Evolutionary conservation across 345 rosid genomes (phyloP).

Genomic region (Eutrema heterophyllum): DNA sequence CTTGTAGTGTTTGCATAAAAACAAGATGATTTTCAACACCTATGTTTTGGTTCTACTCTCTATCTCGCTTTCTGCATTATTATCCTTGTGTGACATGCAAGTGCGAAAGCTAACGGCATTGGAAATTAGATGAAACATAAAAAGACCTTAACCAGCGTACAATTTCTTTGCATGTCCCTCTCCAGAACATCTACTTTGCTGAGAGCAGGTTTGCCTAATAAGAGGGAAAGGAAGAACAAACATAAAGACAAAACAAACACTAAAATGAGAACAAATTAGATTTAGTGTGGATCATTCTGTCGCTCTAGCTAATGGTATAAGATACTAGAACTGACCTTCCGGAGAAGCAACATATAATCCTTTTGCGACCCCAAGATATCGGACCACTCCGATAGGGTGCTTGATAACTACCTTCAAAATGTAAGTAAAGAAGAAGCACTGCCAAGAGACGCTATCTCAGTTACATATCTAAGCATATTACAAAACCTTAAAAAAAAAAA

Average conservation of each 20-base stretch:
- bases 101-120: not conserved
- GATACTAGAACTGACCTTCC: slow-evolving; percentile 44
- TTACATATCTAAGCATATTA: not conserved
- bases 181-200: slow-evolving; percentile 74
- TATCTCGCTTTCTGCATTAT: not conserved
- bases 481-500: not conserved
- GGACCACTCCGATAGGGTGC: slow-evolving; percentile 69
- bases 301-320: slow-evolving; percentile 1
- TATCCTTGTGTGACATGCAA: not conserved
- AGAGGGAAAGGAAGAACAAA: not conserved
- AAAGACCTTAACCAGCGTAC: slow-evolving; percentile 63
- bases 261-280: not conserved
- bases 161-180: slow-evolving; percentile 48
- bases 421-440: not conserved
- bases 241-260: not conserved
- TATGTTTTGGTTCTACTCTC: not conserved
- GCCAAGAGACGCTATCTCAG: not conserved
- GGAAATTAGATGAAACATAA: slow-evolving; percentile 1
- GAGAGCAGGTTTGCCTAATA: slow-evolving; percentile 63
- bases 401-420: slow-evolving; percentile 50
- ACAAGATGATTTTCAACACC: not conserved
- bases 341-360: slow-evolving; percentile 80
- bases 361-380: slow-evolving; percentile 78
- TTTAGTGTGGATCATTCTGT: not conserved
- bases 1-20: not conserved